Evolutionary conservation across 2,329 filamentous ascomycete species (phyloP).

Genomic region (Ophiognomonia clavigignenti-juglandacearum): DNA sequence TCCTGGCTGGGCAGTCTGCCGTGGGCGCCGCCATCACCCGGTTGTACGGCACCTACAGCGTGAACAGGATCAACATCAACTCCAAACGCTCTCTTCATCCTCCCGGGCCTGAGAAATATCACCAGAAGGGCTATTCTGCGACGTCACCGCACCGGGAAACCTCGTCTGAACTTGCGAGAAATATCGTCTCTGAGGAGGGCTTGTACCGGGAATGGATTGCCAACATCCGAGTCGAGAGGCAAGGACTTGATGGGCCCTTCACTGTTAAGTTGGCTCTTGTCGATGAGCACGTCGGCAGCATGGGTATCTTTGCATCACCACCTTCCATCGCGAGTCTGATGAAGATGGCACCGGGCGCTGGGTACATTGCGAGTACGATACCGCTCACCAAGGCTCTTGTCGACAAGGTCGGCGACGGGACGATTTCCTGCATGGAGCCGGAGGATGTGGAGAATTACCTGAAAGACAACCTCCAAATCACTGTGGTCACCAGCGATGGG

Average conservation of each 20-base stretch:
- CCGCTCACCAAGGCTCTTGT: constrained; percentile 47
- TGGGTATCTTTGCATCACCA: constrained; percentile 47
- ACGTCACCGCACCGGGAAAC: not conserved
- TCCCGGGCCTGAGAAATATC: not conserved
- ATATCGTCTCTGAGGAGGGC: constrained; percentile 31
- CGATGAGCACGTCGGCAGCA: constrained; percentile 52
- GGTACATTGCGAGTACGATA: constrained; percentile 42
- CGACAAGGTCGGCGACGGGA: constrained; percentile 32
- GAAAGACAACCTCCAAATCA: constrained; percentile 29
- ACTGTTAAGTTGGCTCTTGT: constrained; percentile 67
- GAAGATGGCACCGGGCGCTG: constrained; percentile 29
- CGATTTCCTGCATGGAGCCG: constrained; percentile 32
- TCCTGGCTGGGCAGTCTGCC: constrained; percentile 31
- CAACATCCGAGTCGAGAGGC: constrained; percentile 59
- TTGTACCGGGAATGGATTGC: constrained; percentile 62
- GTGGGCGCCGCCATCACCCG: constrained; percentile 52
- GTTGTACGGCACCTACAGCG: constrained; percentile 50
- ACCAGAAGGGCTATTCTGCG: not conserved
- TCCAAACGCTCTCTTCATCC: constrained; percentile 7
- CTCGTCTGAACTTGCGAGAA: constrained; percentile 21
- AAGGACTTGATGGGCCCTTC: constrained; percentile 57
- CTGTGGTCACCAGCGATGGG: constrained; percentile 26
- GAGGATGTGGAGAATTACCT: constrained; percentile 37
- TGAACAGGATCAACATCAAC: constrained; percentile 26
- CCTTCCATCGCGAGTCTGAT: constrained; percentile 16